Conservation (phyloP, 305 asterid genomes). For the Petunia hybrid region DNA sequence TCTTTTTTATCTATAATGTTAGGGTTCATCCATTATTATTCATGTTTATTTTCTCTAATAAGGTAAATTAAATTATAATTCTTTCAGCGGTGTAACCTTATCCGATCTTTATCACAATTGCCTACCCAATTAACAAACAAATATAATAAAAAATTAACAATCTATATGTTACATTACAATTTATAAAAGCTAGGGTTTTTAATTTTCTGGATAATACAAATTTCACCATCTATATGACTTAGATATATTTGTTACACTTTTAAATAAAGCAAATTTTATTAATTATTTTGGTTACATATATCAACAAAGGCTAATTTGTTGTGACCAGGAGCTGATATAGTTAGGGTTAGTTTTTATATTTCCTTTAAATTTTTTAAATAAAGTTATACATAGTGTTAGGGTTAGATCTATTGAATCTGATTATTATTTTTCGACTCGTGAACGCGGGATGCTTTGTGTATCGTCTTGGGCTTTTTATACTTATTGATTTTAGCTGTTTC, state of each 20-base stretch:
- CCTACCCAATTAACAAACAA: background rate
- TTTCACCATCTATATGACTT: constrained; percentile 1
- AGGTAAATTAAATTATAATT: constrained; percentile 15
- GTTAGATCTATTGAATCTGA: constrained; percentile 31
- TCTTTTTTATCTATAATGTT: background rate
- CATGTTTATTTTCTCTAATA: background rate
- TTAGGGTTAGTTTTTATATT: background rate
- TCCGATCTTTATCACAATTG: constrained; percentile 27
- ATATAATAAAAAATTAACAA: background rate
- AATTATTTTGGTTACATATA: too few species aligned
- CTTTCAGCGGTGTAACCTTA: constrained; percentile 28
- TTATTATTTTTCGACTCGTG: background rate
- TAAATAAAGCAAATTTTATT: too few species aligned
- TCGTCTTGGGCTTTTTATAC: background rate
- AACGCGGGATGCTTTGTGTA: too few species aligned
- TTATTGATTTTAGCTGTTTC: constrained; percentile 1
- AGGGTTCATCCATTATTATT: constrained; percentile 24
- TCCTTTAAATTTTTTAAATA: background rate
- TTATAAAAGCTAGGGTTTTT: background rate
- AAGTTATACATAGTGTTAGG: background rate
- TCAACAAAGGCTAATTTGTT: background rate
- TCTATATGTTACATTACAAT: too few species aligned
- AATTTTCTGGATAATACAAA: background rate
- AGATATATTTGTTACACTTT: background rate
- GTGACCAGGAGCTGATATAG: constrained; percentile 27